Evolutionary conservation across 768 basidiomycete species (phyloP), one percentile per base, ranked within the genome.

Genomic region (Tulasnella sp.): DNA sequence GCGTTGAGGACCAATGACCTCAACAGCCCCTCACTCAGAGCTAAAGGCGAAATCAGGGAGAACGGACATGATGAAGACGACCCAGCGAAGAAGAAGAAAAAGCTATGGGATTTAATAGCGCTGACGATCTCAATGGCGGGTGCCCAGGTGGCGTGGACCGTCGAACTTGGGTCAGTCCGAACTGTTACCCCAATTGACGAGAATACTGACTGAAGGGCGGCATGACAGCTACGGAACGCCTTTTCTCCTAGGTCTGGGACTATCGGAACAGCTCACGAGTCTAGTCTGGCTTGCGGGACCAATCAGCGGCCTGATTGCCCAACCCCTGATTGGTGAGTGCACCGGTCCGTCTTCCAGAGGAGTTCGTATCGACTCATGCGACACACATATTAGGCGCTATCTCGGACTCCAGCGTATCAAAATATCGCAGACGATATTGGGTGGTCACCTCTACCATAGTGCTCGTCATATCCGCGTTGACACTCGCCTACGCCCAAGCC

Each of bases 91-190:
- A 49, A 40, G 41, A 48, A 42, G 49, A 43, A 57, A 35, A 68
- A 61, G 11, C 79, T 80, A 67, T 83, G 83, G 83, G 75, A 85
- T 67, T 77, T 91, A 57, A 76, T 89, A 64, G 85, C 85, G 2
- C 73, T 91, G 63, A 87, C 83, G 14, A 78, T 96, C 59, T 88
- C 91, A 6, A 93, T 98, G 86, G 90, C 82, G 41, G 94, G 94
- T 14, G 88, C 86, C 5, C 88, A 96, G 71, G 82, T 97, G 23
- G 85, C 89, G 1, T 97, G 93, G 93, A 94, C 91, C 1, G 85
- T 96, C 3, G 91, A 94, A 66, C 79, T 93, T 23, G 90, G 89
- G 90, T 92, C 65, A 62, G 83, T 70, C 27, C 36, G 1, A 32
- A 36, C 41, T 8, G 45, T 14, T 62, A 27, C 59, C 21, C 40